Evolutionary conservation across 371 early-diverging fungal species (phyloP).

Genomic region (Apophysomyces ossiformis): DNA sequence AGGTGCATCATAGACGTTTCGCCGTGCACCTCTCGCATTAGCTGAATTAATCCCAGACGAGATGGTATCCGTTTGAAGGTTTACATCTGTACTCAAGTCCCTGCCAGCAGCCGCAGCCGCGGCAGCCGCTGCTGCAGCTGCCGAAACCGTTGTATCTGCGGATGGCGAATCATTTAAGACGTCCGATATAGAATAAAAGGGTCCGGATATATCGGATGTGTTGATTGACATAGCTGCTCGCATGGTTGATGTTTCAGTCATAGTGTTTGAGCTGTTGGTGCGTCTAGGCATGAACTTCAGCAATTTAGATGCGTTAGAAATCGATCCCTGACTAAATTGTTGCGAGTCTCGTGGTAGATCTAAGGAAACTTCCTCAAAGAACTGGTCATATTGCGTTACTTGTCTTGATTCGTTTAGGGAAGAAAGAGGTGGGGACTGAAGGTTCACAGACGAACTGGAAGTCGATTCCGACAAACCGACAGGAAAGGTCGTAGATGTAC

Average conservation of each 20-base stretch:
- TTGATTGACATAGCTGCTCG: constrained; percentile 19
- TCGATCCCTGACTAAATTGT: constrained; percentile 1
- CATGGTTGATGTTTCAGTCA: constrained; percentile 8
- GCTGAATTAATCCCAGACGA: background rate
- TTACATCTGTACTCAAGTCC: constrained; percentile 5
- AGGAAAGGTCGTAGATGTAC: background rate
- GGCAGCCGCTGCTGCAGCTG: constrained; percentile 24
- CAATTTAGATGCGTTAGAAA: constrained; percentile 27
- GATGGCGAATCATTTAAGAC: constrained; percentile 41
- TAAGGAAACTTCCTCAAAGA: constrained; percentile 58
- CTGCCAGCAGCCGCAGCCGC: constrained; percentile 25
- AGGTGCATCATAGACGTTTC: constrained; percentile 46
- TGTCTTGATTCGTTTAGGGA: constrained; percentile 10
- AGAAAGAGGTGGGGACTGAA: constrained; percentile 11
- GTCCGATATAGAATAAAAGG: constrained; percentile 56
- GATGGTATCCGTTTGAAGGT: background rate
- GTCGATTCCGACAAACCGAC: background rate
- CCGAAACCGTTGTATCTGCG: constrained; percentile 19
- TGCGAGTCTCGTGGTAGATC: constrained; percentile 45
- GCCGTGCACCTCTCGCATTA: constrained; percentile 38
- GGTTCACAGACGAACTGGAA: constrained; percentile 7
- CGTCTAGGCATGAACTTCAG: constrained; percentile 51
- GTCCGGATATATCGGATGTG: constrained; percentile 46
- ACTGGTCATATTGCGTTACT: constrained; percentile 49
- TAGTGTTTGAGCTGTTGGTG: background rate